Conservation (phyloP, 345 rosid genomes). For the Trapa incisa region DNA sequence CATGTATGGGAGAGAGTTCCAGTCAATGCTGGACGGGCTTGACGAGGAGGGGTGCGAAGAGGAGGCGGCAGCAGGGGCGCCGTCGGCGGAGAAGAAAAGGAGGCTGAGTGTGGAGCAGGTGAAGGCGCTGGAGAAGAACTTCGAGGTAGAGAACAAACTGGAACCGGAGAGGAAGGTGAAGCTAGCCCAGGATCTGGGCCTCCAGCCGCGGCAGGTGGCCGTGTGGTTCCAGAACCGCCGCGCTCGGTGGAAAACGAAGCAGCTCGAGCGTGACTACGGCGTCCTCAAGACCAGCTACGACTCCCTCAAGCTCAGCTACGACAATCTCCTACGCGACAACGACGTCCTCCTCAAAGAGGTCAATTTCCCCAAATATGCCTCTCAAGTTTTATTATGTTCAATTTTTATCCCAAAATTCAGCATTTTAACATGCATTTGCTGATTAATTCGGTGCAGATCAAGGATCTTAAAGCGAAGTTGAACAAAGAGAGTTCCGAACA, state of each 20-base stretch:
- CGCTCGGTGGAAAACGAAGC: slow-evolving; percentile 66
- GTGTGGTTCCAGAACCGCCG: slow-evolving; percentile 79
- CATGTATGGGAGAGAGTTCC: slow-evolving; percentile 49
- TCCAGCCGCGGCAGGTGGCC: slow-evolving; percentile 60
- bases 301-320: slow-evolving; percentile 33
- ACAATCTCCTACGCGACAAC: slow-evolving; percentile 63
- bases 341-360: slow-evolving; percentile 82
- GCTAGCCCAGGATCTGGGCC: slow-evolving; percentile 46
- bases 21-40: slow-evolving; percentile 62
- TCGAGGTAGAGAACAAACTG: slow-evolving; percentile 53
- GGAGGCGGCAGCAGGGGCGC: slow-evolving; percentile 34
- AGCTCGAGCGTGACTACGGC: slow-evolving; percentile 45
- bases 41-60: slow-evolving; percentile 75
- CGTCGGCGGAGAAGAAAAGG: slow-evolving; percentile 72
- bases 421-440: no score
- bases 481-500: slow-evolving; percentile 41
- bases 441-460: slow-evolving; percentile 31
- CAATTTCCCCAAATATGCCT: neutral
- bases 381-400: no score
- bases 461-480: slow-evolving; percentile 61
- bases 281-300: slow-evolving; percentile 38
- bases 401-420: no score
- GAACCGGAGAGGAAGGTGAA: slow-evolving; percentile 50
- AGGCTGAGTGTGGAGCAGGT: slow-evolving; percentile 39
- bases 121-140: slow-evolving; percentile 50